Base-by-base conservation (phyloP, 2,329 filamentous ascomycete species). In the Trichoderma sp. region DNA sequence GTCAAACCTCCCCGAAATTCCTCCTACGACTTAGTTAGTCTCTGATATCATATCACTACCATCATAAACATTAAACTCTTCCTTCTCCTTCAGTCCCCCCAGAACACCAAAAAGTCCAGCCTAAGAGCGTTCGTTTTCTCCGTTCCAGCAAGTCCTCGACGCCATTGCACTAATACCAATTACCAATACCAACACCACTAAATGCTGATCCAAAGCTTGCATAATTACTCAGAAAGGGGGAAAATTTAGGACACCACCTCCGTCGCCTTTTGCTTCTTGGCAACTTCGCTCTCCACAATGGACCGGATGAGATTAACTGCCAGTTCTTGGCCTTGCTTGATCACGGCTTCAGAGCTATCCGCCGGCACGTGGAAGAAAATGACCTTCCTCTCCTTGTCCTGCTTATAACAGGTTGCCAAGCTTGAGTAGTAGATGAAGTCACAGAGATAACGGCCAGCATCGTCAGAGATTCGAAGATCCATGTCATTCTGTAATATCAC, bases 381-480 rank as follows among this genome's bases (percentile, higher is more conserved):
- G 6, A 93, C 90, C 75, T 88, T 88, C 74, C 84, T 84, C 24
- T 84, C 83, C 76, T 86, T 81, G 62, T 85, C 80, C 64, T 85
- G 82, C 80, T 87, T 88, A 79, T 85, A 86, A 45, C 91, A 83
- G 75, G 91, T 85, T 24, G 92, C 87, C 78, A 95, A 82, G 76
- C 91, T 93, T 7, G 90, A 91, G 83, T 91, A 95, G 83, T 93
- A 94, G 78, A 93, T 94, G 80, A 94, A 95, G 81, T 95, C 93
- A 83, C 93, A 95, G 18, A 95, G 86, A 82, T 93, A 95, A 24
- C 88, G 89, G 3, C 93, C 93, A 0, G 93, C 91, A 78, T 95
- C 92, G 60, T 91, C 88, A 0, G 92, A 94, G 53, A 93, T 85
- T 38, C 90, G 87, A 8, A 91, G 82, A 77, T 89, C 86, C 67